Percentiles rank a stretch among this genome's conserved stretches.
These are phyloP conservation scores for Saccharomyces jurei DNA, from an alignment of 805 yeast genomes.

Conservation along the genomic window DNA sequence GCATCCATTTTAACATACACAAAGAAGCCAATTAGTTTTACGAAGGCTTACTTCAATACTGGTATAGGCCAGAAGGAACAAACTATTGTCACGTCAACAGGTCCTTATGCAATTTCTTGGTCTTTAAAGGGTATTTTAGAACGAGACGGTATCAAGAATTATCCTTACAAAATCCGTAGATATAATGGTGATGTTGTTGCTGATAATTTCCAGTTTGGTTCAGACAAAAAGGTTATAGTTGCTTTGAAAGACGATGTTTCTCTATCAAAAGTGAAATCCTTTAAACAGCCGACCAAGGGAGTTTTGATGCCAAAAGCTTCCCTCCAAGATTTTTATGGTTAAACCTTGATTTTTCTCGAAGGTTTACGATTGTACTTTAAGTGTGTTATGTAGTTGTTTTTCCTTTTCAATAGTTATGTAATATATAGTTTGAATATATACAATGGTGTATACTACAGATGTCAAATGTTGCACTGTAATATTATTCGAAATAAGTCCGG, in stretches of 20 bases:
- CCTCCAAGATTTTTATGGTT: conserved; percentile 1
- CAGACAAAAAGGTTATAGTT: conserved; percentile 61
- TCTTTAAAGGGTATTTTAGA: conserved; percentile 50
- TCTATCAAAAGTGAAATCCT: conserved; percentile 51
- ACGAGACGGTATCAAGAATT: conserved; percentile 35
- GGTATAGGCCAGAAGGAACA: conserved; percentile 59
- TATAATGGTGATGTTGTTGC: conserved; percentile 58
- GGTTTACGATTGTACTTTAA: neutral
- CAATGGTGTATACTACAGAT: neutral
- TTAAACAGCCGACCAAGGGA: conserved; percentile 49
- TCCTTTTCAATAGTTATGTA: neutral
- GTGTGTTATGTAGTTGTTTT: neutral
- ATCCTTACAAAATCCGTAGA: conserved; percentile 54
- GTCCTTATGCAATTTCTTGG: conserved; percentile 82
- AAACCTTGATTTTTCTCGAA: neutral
- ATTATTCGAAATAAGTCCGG: neutral
- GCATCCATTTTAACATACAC: conserved; percentile 50
- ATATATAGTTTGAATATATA: neutral
- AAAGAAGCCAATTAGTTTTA: conserved; percentile 45
- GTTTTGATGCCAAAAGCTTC: conserved; percentile 30
- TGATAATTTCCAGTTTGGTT: conserved; percentile 71
- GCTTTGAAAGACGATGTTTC: conserved; percentile 73
- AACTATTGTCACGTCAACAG: conserved; percentile 66
- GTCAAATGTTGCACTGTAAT: neutral
- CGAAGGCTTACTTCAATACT: conserved; percentile 70